Evolutionary conservation across 306 rosid genomes (phyloP), one percentile per base, ranked within the genome.

Genomic region (Vigna unguiculata): DNA sequence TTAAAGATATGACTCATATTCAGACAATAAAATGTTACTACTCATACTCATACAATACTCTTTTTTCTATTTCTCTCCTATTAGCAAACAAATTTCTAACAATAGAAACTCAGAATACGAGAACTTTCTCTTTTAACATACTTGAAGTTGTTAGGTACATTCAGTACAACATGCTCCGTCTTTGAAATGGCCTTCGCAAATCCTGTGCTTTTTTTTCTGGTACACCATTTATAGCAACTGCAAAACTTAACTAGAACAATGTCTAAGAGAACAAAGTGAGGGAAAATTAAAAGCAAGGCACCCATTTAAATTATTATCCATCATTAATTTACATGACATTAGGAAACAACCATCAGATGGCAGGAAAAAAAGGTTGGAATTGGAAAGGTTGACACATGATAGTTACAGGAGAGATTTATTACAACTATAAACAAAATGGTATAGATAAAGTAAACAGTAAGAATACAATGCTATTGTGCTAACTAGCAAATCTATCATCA

Each of bases 401-500:
- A 57, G 61, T 21, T 9, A 9, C 61, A 4, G 16, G 7, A 21
- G 34, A 24, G 36, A 57, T 12, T 57, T 24, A 24, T 57, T 57
- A 57, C 13, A 57, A 57, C 17, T 12, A 22, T 55, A 5, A 57
- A 57, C 38, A 57, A 57, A 57, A 22, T 21, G 12, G 62, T 55
- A 57, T 36, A 24, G 36, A 57, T 24, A 2, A 55, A 24, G 63
- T 22, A 12, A 57, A 57, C 17, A 24, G n/a, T 12, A 57, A 57
- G 63, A 57, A 57, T 57, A 5, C 28, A 57, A 57, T 57, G 17
- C 62, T 11, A 22, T 55, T 21, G 34, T 55, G 62, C 62, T 57
- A 57, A 24, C 17, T 57, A 57, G 38, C 1, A 12, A 55, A 12
- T 54, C 61, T 24, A 30, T 30, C 62, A 30, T 30, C 62, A 55